A percentile compares a stretch with the other conserved stretches of the same genome.
Evolutionary conservation across 495 filamentous ascomycete species (phyloP).

Genomic region (Hypoxylon lienhwacheense): DNA sequence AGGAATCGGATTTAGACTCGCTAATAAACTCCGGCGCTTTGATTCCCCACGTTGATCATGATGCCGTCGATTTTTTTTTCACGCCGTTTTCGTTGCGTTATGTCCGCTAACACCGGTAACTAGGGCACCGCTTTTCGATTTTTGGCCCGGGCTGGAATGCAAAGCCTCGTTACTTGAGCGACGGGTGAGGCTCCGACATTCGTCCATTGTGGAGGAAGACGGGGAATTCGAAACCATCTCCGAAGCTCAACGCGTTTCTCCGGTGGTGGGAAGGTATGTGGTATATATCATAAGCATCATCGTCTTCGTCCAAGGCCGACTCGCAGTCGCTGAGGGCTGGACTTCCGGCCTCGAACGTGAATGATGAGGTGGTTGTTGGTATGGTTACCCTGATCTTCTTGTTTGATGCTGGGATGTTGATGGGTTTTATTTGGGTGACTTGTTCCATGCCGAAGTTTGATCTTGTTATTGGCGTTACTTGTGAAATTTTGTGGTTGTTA

Average conservation of each 20-base stretch:
- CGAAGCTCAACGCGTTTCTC: constrained; percentile 30
- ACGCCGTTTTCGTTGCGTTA: too few species aligned
- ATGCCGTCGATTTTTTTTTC: too few species aligned
- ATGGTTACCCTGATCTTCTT: constrained; percentile 3
- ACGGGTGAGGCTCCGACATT: constrained; percentile 10
- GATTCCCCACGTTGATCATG: too few species aligned
- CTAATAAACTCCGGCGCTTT: too few species aligned
- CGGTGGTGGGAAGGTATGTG: constrained; percentile 30
- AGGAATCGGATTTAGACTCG: too few species aligned
- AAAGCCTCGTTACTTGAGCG: background rate
- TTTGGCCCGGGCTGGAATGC: background rate
- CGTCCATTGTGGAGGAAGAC: constrained; percentile 26
- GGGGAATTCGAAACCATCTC: constrained; percentile 32
- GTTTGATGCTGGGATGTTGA: constrained; percentile 20
- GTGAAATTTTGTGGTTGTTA: background rate
- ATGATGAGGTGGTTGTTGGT: constrained; percentile 1
- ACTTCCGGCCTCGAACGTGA: constrained; percentile 18
- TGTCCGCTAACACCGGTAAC: too few species aligned
- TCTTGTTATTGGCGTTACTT: constrained; percentile 1
- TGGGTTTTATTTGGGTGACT: constrained; percentile 21
- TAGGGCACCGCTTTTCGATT: too few species aligned
- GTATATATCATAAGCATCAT: constrained; percentile 22
- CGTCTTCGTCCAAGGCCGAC: constrained; percentile 31
- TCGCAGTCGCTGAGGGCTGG: constrained; percentile 29
- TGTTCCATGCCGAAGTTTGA: constrained; percentile 16